phyloP scores from a whole-genome alignment of 441 rosid species.

The Mallotus repandus region DNA sequence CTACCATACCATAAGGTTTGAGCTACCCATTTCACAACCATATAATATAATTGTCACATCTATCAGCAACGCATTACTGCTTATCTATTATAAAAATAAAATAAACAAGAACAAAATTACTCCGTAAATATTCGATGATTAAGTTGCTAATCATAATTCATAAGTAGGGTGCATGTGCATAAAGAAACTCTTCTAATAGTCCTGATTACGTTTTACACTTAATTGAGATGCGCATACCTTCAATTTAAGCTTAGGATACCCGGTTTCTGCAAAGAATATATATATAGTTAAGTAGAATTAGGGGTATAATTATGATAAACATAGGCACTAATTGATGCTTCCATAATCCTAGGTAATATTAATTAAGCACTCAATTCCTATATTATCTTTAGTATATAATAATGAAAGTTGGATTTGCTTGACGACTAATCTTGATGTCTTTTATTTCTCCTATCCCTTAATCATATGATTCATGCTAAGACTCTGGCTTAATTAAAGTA shows the following conservation, averaged over 20 bases:
- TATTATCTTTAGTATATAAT: conserved; percentile 13
- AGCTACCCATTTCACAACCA: conserved; percentile 7
- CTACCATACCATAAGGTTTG: neutral
- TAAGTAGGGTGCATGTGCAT: conserved; percentile 19
- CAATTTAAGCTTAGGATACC: conserved; percentile 19
- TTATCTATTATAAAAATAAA: too few relatives aligned
- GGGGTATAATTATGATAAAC: conserved; percentile 31
- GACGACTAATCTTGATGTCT: conserved; percentile 21
- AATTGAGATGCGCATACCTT: neutral
- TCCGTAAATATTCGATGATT: neutral
- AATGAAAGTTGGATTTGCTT: conserved; percentile 9
- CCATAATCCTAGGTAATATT: conserved; percentile 9
- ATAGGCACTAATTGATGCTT: conserved; percentile 35
- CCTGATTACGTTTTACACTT: neutral
- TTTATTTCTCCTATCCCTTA: conserved; percentile 17
- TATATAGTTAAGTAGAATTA: conserved; percentile 11
- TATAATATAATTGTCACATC: conserved; percentile 7
- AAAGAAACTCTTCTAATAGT: conserved; percentile 1
- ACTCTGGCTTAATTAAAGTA: conserved; percentile 7
- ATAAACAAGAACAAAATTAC: too few relatives aligned
- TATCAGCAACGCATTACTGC: neutral
- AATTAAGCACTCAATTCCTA: conserved; percentile 13
- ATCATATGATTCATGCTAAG: conserved; percentile 21
- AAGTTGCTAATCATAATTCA: neutral
- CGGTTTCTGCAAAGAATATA: neutral